phyloP scores from a whole-genome alignment of 2,329 filamentous ascomycete species.

The Botrytis hyacinthi region DNA sequence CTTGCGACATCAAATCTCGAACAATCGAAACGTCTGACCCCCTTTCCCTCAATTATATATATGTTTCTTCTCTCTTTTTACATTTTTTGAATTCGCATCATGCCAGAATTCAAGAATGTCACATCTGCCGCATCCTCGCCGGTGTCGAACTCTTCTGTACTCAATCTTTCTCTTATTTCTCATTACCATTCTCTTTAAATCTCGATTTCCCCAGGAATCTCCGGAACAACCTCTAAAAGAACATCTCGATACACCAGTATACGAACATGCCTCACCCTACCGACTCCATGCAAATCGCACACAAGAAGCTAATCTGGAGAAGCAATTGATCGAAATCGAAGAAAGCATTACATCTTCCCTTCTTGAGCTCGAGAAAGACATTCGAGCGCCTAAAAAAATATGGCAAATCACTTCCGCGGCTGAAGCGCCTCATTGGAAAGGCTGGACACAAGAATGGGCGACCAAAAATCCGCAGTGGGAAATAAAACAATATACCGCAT shows the following conservation, averaged over 20 bases:
- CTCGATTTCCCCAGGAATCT: neutral
- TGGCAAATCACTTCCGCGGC: slow-evolving; percentile 28
- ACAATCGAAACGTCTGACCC: neutral
- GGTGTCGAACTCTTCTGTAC: slow-evolving; percentile 6
- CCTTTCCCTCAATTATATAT: neutral
- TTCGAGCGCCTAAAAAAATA: slow-evolving; percentile 24
- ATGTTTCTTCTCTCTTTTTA: neutral
- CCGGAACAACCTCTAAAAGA: neutral
- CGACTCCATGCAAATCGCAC: slow-evolving; percentile 22
- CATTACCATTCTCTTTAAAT: neutral
- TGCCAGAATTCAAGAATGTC: slow-evolving; percentile 20
- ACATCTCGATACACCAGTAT: slow-evolving; percentile 18
- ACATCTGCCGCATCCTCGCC: slow-evolving; percentile 3
- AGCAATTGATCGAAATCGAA: slow-evolving; percentile 25
- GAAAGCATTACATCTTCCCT: slow-evolving; percentile 13
- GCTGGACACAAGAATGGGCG: slow-evolving; percentile 28
- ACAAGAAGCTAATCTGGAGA: slow-evolving; percentile 26
- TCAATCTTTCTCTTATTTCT: neutral
- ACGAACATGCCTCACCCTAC: slow-evolving; percentile 29
- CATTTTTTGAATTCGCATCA: neutral
- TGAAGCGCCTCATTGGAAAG: slow-evolving; percentile 12
- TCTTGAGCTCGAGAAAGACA: slow-evolving; percentile 19
- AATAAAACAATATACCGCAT: slow-evolving; percentile 21
- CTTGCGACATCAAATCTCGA: slow-evolving; percentile 4
- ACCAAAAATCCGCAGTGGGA: slow-evolving; percentile 26